Base-by-base conservation (phyloP, 306 rosid species). In the Citrullus amarus region DNA sequence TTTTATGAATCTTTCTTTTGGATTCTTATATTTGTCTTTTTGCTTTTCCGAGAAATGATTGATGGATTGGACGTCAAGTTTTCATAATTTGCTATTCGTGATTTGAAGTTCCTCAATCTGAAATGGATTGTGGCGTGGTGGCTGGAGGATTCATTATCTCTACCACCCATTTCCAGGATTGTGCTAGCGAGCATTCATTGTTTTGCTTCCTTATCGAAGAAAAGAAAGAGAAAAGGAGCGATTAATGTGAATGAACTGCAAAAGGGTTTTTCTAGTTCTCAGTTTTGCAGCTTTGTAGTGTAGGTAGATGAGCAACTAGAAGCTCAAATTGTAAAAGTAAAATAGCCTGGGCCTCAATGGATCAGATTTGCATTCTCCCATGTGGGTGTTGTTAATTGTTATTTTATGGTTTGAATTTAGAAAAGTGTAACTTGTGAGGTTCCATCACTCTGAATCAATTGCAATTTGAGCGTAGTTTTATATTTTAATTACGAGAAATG, bases 251-350 rank as follows among this genome's bases (percentile, higher is more conserved):
- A 32, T 73, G 56, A 1, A 30, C 18, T 51, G 46, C 11, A 17
- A 74, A 74, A 32, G 25, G 78, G 58, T 16, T 73, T 72, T 51
- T 72, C 61, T 32, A 30, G 46, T 72, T 30, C 77, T 72, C 28
- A 72, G 77, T 50, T 73, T 53, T 73, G 41, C 18, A 28, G 78
- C 61, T 73, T 51, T 73, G 78, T 30, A 13, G 59, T 6, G 38
- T 71, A 28, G 59, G 59, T 6, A 25, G 77, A 15, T 48, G 77
- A 8, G 56, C 43, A 48, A 71, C 36, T 71, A 15, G 61, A 51
- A 73, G 44, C 30, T 73, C 14, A 6, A 30, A 72, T 32, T 48
- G 61, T 72, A 50, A 50, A 14, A 28, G 20, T 28, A 50, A 15
- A 14, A 50, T 28, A 50, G 77, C 28, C 18, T 25, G 6, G 34